Evolutionary conservation across 192 early-diverging fungal genomes (phyloP).

Genomic region (Dissophora globulifera): DNA sequence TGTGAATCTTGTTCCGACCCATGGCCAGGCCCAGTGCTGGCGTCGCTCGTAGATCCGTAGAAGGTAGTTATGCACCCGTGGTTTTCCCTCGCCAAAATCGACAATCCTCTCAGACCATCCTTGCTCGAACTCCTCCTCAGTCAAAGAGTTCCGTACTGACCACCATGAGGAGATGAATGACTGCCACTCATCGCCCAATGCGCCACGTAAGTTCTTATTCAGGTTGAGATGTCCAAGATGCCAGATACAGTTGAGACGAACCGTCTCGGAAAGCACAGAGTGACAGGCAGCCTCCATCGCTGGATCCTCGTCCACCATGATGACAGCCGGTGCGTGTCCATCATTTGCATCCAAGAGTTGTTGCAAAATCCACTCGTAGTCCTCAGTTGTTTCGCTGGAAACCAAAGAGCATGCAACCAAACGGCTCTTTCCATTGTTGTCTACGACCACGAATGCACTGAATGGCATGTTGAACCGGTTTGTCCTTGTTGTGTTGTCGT

Average conservation of each 20-base stretch:
- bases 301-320: constrained; percentile 11
- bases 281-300: constrained; percentile 5
- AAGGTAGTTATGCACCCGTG: not conserved
- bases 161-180: not conserved
- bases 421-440: constrained; percentile 1
- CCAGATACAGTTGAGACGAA: constrained; percentile 7
- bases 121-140: not conserved
- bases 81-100: not conserved
- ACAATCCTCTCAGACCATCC: not conserved
- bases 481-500: constrained; percentile 4
- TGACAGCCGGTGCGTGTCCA: not conserved
- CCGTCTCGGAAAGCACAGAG: not conserved
- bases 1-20: constrained; percentile 6
- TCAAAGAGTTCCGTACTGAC: not conserved
- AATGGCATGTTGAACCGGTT: constrained; percentile 8
- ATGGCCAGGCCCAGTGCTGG: not conserved
- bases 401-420: constrained; percentile 4
- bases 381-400: not conserved
- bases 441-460: not conserved
- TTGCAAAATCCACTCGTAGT: constrained; percentile 8
- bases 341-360: not conserved
- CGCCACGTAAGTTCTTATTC: not conserved
- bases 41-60: not conserved
- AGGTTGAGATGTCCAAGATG: not conserved
- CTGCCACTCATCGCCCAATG: not conserved